These are phyloP conservation scores for Verticillium longisporum DNA, from an alignment of 2,329 filamentous ascomycete genomes.

Conservation along the genomic window DNA sequence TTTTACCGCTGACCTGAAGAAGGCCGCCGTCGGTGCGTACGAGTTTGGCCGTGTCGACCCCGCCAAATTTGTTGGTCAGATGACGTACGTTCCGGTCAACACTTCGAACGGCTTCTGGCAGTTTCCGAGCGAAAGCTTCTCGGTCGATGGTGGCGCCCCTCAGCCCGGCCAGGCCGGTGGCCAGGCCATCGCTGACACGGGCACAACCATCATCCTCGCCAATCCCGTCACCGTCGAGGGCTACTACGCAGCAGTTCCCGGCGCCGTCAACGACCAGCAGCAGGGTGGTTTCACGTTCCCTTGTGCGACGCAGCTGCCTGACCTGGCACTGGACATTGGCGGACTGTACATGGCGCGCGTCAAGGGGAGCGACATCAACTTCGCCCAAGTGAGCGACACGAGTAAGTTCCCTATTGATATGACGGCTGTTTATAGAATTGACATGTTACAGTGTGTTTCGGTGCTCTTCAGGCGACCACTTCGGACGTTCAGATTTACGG, in stretches of 20 bases:
- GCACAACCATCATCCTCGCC: conserved; percentile 58
- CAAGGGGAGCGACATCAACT: conserved; percentile 46
- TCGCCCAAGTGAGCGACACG: conserved; percentile 39
- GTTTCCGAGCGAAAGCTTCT: conserved; percentile 50
- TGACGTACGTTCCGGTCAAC: conserved; percentile 58
- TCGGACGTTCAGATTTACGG: conserved; percentile 54
- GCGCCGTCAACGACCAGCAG: conserved; percentile 29
- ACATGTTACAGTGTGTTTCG: conserved; percentile 49
- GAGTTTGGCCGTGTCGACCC: conserved; percentile 67
- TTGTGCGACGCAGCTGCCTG: conserved; percentile 38
- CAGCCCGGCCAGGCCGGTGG: conserved; percentile 28
- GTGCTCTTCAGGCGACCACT: conserved; percentile 56
- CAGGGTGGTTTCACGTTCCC: conserved; percentile 39
- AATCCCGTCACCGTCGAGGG: conserved; percentile 41
- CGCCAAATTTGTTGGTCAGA: conserved; percentile 53
- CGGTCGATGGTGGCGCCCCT: conserved; percentile 36
- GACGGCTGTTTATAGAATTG: background rate
- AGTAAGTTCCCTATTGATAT: conserved; percentile 31
- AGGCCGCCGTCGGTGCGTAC: conserved; percentile 55
- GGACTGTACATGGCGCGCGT: conserved; percentile 49
- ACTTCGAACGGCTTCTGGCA: conserved; percentile 62
- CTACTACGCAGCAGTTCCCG: conserved; percentile 41
- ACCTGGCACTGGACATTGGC: conserved; percentile 49
- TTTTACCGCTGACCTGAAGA: conserved; percentile 64
- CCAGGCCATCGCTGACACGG: conserved; percentile 49